Evolutionary conservation across 306 rosid genomes (phyloP).

Genomic region (Cucurbita argyrosperma): DNA sequence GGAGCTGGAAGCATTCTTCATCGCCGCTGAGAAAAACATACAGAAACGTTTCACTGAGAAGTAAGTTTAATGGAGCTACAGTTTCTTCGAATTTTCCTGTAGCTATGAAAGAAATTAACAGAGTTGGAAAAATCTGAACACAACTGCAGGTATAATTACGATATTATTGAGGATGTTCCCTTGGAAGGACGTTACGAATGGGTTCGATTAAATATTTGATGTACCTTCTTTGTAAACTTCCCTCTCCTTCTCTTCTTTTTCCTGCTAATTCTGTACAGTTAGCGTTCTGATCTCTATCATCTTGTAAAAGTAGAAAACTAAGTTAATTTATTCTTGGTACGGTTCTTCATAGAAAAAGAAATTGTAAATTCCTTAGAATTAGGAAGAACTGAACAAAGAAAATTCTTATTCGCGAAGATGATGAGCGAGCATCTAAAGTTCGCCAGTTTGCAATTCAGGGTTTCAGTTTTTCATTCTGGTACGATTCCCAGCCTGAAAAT

Average conservation of each 20-base stretch:
- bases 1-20: slow-evolving; percentile 75
- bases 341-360: not conserved
- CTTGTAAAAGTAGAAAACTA: not conserved
- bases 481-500: not conserved
- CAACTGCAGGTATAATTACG: slow-evolving; percentile 65
- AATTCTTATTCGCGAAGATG: not conserved
- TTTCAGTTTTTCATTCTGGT: not conserved
- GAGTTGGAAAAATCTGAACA: not conserved
- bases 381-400: slow-evolving; percentile 16
- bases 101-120: not conserved
- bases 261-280: not conserved
- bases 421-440: not conserved
- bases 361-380: slow-evolving; percentile 25
- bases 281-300: not conserved
- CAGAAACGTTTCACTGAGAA: slow-evolving; percentile 39
- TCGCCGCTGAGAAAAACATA: slow-evolving; percentile 46
- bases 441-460: not conserved
- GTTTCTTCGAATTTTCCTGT: not conserved
- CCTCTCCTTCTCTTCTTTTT: not conserved
- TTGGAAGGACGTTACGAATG: slow-evolving; percentile 88
- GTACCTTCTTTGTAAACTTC: not conserved
- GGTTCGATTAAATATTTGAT: slow-evolving; percentile 30
- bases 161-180: slow-evolving; percentile 53
- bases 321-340: slow-evolving; percentile 24
- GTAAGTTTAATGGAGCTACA: slow-evolving; percentile 21